Evolutionary conservation across 495 filamentous ascomycete species (phyloP), one percentile per base, ranked within the genome.

Genomic region (Aspergillus saccharolyticus): DNA sequence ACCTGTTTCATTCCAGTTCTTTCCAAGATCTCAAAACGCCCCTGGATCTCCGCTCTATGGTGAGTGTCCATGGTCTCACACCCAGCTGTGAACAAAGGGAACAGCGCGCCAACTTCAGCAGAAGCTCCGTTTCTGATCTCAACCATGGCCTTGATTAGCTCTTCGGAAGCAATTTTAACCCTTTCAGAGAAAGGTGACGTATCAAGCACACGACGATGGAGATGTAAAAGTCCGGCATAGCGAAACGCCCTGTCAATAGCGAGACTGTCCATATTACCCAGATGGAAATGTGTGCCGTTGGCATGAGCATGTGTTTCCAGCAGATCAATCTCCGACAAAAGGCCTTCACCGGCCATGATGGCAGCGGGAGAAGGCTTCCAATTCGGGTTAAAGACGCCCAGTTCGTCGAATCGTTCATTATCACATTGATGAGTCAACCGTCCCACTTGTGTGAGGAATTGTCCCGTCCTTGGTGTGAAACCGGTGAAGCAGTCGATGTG

Each of bases 41-140:
- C 80, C 62, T 89, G 74, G 17, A 92, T 84, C 57, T 83, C 79
- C 19, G 71, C 64, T 42, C 85, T 74, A 53, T 87, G 82, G 12
- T 66, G 66, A 24, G 70, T 56, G 46, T 85, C 79, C 46, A 73
- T 66, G 3, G 85, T 82, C 64, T 94, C 89, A 64, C 89, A 92
- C 1, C 90, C 90, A 5, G 89, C 90, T 9, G 87, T 88, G 69
- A 95, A 94, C 70, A 95, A 81, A 1, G 90, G 90, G 53, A 95
- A 92, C 47, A 96, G 65, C 6, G 90, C 75, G 64, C 87, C 90
- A 4, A 84, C 84, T 69, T 92, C 90, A 0, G 87, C 88, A 20
- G 85, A 85, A 16, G 85, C 84, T 17, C 87, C 85, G 15, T 75
- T 72, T 21, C 82, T 73, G 49, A 95, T 84, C 25, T 82, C 81